These are phyloP conservation scores for Maudiozyma humilis DNA, from an alignment of 1,139 yeast genomes.

Conservation along the genomic window DNA sequence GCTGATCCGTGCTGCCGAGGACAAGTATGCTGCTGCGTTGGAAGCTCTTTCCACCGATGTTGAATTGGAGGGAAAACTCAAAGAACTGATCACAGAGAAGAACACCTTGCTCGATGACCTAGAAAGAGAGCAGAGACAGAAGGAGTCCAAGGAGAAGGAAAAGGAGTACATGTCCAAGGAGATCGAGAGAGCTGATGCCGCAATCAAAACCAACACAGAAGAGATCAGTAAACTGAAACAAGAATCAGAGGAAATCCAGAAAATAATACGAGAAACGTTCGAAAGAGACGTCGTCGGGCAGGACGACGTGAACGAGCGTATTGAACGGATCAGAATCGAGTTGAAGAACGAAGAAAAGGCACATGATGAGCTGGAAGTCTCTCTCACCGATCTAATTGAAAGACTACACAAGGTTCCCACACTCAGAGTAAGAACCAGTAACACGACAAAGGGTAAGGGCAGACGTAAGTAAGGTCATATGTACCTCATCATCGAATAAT, in stretches of 20 bases:
- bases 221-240: conserved; percentile 35
- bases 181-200: conserved; percentile 48
- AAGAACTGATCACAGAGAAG: conserved; percentile 30
- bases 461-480: conserved; percentile 1
- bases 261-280: conserved; percentile 11
- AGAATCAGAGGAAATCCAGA: conserved; percentile 29
- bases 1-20: conserved; percentile 34
- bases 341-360: conserved; percentile 19
- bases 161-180: conserved; percentile 60
- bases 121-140: conserved; percentile 35
- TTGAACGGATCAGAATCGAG: conserved; percentile 26
- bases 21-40: conserved; percentile 28
- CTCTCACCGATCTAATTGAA: conserved; percentile 3
- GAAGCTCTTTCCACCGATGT: conserved; percentile 24
- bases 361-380: neutral
- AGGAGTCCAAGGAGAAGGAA: conserved; percentile 42
- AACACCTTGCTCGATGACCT: conserved; percentile 38
- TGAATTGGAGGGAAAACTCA: conserved; percentile 20
- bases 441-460: conserved; percentile 1
- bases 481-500: neutral
- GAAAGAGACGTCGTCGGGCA: conserved; percentile 20
- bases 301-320: conserved; percentile 26
- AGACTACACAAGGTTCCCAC: conserved; percentile 8
- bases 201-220: conserved; percentile 45
- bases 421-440: conserved; percentile 4